Percentiles rank a stretch among this genome's conserved stretches.
These are phyloP conservation scores for Mortierella sp. DNA, from an alignment of 371 early-diverging fungal species.

Conservation along the genomic window DNA sequence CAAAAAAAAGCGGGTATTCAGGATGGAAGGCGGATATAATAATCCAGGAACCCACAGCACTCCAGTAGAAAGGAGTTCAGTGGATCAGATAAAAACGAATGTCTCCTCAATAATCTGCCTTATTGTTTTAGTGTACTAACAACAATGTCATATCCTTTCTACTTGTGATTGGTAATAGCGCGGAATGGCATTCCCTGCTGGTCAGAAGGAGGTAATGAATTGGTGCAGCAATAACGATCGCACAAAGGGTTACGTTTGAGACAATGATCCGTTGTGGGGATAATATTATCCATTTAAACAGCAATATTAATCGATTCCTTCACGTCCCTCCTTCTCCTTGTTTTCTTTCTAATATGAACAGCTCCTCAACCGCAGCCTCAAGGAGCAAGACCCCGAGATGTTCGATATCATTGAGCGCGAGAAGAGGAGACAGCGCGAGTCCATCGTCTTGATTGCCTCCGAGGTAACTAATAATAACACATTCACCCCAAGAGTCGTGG, in stretches of 20 bases:
- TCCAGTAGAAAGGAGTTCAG: neutral
- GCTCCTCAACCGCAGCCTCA: slow-evolving; percentile 79
- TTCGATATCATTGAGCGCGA: slow-evolving; percentile 96
- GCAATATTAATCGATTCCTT: neutral
- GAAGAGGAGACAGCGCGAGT: slow-evolving; percentile 96
- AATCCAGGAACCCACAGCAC: neutral
- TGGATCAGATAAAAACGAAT: neutral
- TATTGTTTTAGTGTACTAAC: neutral
- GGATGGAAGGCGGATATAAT: neutral
- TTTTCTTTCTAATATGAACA: slow-evolving; percentile 21
- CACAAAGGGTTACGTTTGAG: neutral
- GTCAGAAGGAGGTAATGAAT: slow-evolving; percentile 70
- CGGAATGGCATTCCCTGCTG: slow-evolving; percentile 74
- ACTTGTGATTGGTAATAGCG: slow-evolving; percentile 57
- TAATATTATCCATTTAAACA: too few species aligned
- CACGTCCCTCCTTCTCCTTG: neutral
- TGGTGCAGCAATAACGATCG: neutral
- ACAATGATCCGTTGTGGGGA: neutral
- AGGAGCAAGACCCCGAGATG: slow-evolving; percentile 93
- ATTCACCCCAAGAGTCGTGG: neutral
- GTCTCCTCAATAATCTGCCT: neutral
- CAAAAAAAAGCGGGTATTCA: neutral
- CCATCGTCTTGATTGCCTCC: slow-evolving; percentile 97
- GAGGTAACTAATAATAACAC: slow-evolving; percentile 72
- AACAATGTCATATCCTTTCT: neutral